Evolutionary conservation across 2,329 filamentous ascomycete genomes (phyloP).

Genomic region (Metarhizium robertsii): DNA sequence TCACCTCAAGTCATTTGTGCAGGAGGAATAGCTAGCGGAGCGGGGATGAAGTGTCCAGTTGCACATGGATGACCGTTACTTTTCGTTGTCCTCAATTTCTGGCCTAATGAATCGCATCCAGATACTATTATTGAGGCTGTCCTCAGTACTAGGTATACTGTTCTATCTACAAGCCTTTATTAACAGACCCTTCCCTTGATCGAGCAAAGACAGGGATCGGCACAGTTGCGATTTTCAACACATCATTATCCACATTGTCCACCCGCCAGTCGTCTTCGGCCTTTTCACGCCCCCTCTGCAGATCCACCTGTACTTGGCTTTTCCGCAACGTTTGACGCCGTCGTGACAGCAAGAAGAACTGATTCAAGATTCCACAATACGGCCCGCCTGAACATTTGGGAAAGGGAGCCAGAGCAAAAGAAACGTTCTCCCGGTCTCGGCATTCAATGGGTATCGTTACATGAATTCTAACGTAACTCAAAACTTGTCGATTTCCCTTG

Average conservation of each 20-base stretch:
- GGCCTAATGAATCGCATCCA: not conserved
- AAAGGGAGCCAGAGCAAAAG: not conserved
- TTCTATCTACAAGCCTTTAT: not conserved
- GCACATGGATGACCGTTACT: not conserved
- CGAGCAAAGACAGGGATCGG: not conserved
- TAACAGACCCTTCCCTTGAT: not conserved
- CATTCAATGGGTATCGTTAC: not conserved
- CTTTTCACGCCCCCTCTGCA: not conserved
- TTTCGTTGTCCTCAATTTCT: not conserved
- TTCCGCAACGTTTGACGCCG: constrained; percentile 1
- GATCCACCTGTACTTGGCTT: constrained; percentile 1
- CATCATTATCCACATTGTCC: not conserved
- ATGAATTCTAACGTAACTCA: not conserved
- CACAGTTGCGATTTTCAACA: not conserved
- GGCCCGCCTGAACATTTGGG: not conserved
- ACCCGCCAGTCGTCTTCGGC: not conserved
- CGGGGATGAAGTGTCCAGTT: not conserved
- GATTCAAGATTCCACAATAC: not conserved
- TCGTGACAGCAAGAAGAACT: not conserved
- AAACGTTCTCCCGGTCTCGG: not conserved
- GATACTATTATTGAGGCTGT: not conserved
- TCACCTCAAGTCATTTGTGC: not conserved
- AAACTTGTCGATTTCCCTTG: too few species aligned
- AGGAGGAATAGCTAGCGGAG: not conserved
- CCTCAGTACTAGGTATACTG: not conserved